Conservation (phyloP, 352 stramenopile genomes). For the Phytophthora ohioensis region DNA sequence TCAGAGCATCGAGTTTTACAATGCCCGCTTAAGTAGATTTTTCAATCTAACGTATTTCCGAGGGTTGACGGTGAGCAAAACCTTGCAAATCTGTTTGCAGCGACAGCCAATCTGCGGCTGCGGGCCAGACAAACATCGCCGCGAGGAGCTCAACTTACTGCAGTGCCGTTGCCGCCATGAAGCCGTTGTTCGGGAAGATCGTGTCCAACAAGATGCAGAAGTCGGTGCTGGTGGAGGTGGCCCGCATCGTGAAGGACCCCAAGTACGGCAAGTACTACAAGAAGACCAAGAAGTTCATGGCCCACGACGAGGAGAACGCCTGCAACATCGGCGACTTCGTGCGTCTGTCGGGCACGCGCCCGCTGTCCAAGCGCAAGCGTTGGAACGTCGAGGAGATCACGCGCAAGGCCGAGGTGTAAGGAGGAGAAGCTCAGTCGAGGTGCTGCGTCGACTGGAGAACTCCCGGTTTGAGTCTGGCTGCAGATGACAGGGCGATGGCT, state of each 20-base stretch:
- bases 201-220: constrained; percentile 98
- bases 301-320: constrained; percentile 95
- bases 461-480: background rate
- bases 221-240: constrained; percentile 95
- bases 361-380: constrained; percentile 89
- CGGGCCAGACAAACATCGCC: constrained; percentile 36
- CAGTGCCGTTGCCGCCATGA: constrained; percentile 54
- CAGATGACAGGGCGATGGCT: background rate
- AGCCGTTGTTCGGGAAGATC: constrained; percentile 95
- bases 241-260: constrained; percentile 94
- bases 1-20: too few relatives aligned
- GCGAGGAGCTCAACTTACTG: background rate
- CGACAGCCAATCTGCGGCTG: constrained; percentile 8
- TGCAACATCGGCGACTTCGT: constrained; percentile 93
- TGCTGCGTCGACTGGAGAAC: constrained; percentile 3
- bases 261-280: constrained; percentile 96
- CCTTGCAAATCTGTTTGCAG: background rate
- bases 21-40: background rate
- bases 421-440: constrained; percentile 1
- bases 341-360: constrained; percentile 75
- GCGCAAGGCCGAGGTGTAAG: constrained; percentile 87
- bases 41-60: too few relatives aligned
- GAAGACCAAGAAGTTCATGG: constrained; percentile 98
- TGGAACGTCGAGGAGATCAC: constrained; percentile 93
- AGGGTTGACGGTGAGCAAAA: background rate